These are phyloP conservation scores for Cercophora samala DNA, from an alignment of 495 filamentous ascomycete genomes.

Conservation along the genomic window DNA sequence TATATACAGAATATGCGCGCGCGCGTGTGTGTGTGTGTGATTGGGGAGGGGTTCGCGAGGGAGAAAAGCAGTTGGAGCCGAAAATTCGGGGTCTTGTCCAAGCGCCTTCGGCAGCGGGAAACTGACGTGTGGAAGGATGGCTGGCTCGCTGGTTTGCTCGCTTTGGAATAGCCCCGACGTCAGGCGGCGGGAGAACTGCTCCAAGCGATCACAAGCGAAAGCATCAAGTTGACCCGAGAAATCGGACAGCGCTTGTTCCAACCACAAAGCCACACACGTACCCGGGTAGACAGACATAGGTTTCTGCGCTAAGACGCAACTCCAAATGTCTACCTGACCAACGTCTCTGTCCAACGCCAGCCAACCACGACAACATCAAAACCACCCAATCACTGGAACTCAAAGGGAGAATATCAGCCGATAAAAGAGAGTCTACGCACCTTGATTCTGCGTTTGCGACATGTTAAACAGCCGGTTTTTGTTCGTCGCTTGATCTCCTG, in stretches of 20 bases:
- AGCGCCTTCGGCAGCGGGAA: constrained; percentile 4
- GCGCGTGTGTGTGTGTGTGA: not conserved
- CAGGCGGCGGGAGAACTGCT: constrained; percentile 17
- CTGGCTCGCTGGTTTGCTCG: constrained; percentile 28
- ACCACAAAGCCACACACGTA: constrained; percentile 17
- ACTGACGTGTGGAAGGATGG: constrained; percentile 16
- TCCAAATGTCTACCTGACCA: not conserved
- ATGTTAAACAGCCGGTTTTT: constrained; percentile 96
- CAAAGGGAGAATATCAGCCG: not conserved
- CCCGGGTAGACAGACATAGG: too few species aligned
- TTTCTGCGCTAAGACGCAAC: constrained; percentile 14
- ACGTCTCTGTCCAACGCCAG: not conserved
- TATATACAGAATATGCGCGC: not conserved
- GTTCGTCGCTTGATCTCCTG: constrained; percentile 95
- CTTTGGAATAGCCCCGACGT: constrained; percentile 35
- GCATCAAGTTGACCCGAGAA: constrained; percentile 19
- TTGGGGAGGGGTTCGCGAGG: constrained; percentile 11
- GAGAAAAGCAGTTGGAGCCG: constrained; percentile 8
- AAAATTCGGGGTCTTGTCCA: constrained; percentile 17
- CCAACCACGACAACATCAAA: not conserved
- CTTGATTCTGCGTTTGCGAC: constrained; percentile 97
- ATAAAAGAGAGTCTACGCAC: constrained; percentile 53
- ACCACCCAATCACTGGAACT: not conserved
- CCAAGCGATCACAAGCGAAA: constrained; percentile 33
- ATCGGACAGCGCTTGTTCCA: constrained; percentile 12